phyloP scores from a whole-genome alignment of 2,329 filamentous ascomycete species.

The Didymella keratinophila region DNA sequence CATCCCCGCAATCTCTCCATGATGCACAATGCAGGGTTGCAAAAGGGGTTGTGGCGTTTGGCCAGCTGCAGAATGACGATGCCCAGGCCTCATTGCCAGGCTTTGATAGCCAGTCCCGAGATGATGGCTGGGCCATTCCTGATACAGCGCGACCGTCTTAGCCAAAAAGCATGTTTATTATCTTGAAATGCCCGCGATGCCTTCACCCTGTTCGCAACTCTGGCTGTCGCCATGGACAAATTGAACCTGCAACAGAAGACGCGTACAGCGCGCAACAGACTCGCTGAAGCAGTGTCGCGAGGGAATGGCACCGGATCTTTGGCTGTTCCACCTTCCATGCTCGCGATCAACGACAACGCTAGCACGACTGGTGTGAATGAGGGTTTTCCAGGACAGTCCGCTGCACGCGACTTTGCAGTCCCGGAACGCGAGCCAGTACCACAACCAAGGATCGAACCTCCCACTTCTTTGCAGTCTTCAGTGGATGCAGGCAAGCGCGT shows the following conservation, averaged over 20 bases:
- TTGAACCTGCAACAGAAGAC: slow-evolving; percentile 41
- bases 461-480: slow-evolving; percentile 47
- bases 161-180: slow-evolving; percentile 34
- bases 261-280: slow-evolving; percentile 45
- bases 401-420: slow-evolving; percentile 46
- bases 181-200: slow-evolving; percentile 23
- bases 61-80: slow-evolving; percentile 32
- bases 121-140: slow-evolving; percentile 23
- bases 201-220: slow-evolving; percentile 17
- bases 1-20: slow-evolving; percentile 11
- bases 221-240: slow-evolving; percentile 41
- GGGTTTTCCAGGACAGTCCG: slow-evolving; percentile 39
- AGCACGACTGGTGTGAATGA: slow-evolving; percentile 45
- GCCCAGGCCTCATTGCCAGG: slow-evolving; percentile 33
- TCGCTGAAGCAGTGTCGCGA: slow-evolving; percentile 39
- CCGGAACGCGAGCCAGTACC: slow-evolving; percentile 26
- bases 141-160: slow-evolving; percentile 18
- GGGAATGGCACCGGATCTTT: slow-evolving; percentile 39
- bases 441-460: slow-evolving; percentile 40
- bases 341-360: slow-evolving; percentile 43
- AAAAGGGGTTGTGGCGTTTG: slow-evolving; percentile 28
- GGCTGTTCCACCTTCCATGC: slow-evolving; percentile 39
- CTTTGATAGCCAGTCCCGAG: slow-evolving; percentile 26
- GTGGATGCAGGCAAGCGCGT: slow-evolving; percentile 46
- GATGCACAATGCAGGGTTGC: slow-evolving; percentile 7